These are phyloP conservation scores for Brassica rapa DNA, from an alignment of 345 rosid species.

Conservation along the genomic window DNA sequence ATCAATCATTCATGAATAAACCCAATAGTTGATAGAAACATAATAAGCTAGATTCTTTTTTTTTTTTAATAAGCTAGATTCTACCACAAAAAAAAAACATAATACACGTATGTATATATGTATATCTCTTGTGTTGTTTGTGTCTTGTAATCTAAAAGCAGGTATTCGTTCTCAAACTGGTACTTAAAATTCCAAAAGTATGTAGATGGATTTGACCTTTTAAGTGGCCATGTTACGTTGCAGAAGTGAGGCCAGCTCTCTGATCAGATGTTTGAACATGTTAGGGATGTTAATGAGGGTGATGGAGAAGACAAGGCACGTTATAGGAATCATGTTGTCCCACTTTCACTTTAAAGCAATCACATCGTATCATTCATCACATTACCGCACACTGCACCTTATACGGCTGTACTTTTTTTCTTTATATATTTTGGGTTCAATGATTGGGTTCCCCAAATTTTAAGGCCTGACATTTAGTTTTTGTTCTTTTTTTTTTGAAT, in stretches of 20 bases:
- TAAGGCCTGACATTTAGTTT: constrained; percentile 19
- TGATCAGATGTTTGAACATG: constrained; percentile 42
- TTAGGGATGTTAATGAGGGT: constrained; percentile 36
- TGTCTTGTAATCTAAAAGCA: constrained; percentile 11
- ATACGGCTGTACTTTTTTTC: constrained; percentile 38
- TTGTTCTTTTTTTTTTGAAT: not conserved
- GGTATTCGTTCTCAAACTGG: not conserved
- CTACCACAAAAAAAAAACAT: too few species aligned
- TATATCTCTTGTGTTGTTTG: constrained; percentile 5
- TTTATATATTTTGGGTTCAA: constrained; percentile 9
- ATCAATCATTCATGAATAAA: constrained; percentile 1
- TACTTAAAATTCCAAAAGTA: constrained; percentile 8
- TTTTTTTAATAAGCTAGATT: too few species aligned
- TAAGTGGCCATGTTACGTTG: constrained; percentile 41
- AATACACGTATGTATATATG: not conserved
- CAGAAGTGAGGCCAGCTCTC: constrained; percentile 43
- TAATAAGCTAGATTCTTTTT: not conserved
- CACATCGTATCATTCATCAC: constrained; percentile 33
- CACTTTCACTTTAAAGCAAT: constrained; percentile 26
- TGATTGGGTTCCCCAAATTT: constrained; percentile 35
- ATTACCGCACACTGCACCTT: constrained; percentile 7
- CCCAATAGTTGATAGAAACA: constrained; percentile 14
- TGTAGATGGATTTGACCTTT: constrained; percentile 34
- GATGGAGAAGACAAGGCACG: constrained; percentile 44
- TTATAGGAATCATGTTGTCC: constrained; percentile 41